Evolutionary conservation across 352 stramenopile genomes (phyloP), one percentile per base, ranked within the genome.

Genomic region (Phytophthora europaea): DNA sequence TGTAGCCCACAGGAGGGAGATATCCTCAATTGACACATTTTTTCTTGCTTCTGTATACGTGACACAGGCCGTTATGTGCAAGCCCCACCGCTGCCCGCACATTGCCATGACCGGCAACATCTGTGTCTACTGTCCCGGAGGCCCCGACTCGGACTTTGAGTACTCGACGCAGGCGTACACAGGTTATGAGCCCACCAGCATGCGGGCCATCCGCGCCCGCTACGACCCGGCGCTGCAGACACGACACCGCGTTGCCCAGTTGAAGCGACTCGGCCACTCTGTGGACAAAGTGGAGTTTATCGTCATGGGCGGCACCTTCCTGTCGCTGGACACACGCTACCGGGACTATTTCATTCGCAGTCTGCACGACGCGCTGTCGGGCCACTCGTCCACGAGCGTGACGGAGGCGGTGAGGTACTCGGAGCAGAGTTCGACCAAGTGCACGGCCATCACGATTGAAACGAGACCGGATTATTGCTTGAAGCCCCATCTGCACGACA

Each of bases 241-340:
- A 1, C 89, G 97, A 48, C 93, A 95, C 48, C 85, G 97, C 55
- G 93, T 99, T 8, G 90, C 97, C 4, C 97, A 97, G 68, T 72
- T 97, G 54, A 88, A 87, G 56, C 78, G 85, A 13, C 77, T 98
- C 2, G 97, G 97, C 22, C 97, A 99, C 76, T 92, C 81, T 7
- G 96, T 99, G 12, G 97, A 99, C 79, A 99, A 99, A 85, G 86
- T 93, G 69, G 97, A 99, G 77, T 99, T 99, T 71, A 98, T 99
- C 67, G 96, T 99, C 56, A 99, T 99, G 97, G 97, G 97, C 38
- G 97, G 97, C 55, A 99, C 97, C 38, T 99, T 99, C 81, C 84
- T 99, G 53, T 98, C 89, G 69, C 82, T 99, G 23, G 94, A 98
- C 74, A 86, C 89, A 45, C 79, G 83, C 6, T 99, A 99, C 76